These are phyloP conservation scores for Aspergillus cristatus DNA, from an alignment of 495 filamentous ascomycete genomes.

Conservation along the genomic window DNA sequence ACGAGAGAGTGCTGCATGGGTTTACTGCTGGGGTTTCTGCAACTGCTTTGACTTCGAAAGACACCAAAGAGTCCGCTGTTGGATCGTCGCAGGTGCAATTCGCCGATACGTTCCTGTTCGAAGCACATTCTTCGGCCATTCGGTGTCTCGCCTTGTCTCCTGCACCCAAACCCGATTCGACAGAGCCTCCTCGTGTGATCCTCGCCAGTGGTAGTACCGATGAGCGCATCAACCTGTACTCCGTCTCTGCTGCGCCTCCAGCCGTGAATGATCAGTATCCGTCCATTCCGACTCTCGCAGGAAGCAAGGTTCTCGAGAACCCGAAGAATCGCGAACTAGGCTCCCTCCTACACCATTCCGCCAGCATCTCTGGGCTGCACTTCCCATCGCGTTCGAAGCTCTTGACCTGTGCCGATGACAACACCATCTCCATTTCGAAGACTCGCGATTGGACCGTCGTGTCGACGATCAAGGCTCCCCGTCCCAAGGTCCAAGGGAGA, in stretches of 20 bases:
- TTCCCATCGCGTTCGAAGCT: constrained; percentile 88
- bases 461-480: constrained; percentile 82
- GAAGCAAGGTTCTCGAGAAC: constrained; percentile 68
- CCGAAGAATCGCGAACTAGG: constrained; percentile 81
- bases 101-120: constrained; percentile 91
- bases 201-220: constrained; percentile 87
- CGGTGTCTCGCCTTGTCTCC: constrained; percentile 84
- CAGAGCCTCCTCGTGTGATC: constrained; percentile 61
- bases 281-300: constrained; percentile 49
- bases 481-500: constrained; percentile 70
- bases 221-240: constrained; percentile 91
- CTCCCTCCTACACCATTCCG: constrained; percentile 73
- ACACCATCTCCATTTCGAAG: constrained; percentile 74
- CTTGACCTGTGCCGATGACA: constrained; percentile 75
- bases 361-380: constrained; percentile 63
- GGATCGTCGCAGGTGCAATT: constrained; percentile 49
- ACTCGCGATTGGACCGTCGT: constrained; percentile 84
- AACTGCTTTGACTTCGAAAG: constrained; percentile 14
- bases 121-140: constrained; percentile 83
- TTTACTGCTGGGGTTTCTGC: constrained; percentile 63
- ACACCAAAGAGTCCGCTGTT: constrained; percentile 11
- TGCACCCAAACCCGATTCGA: constrained; percentile 45
- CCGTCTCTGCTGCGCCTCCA: constrained; percentile 63
- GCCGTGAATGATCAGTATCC: constrained; percentile 34
- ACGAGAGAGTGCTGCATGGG: constrained; percentile 89